Base-by-base conservation (phyloP, 2,329 filamentous ascomycete species). In the Aspergillus texensis region DNA sequence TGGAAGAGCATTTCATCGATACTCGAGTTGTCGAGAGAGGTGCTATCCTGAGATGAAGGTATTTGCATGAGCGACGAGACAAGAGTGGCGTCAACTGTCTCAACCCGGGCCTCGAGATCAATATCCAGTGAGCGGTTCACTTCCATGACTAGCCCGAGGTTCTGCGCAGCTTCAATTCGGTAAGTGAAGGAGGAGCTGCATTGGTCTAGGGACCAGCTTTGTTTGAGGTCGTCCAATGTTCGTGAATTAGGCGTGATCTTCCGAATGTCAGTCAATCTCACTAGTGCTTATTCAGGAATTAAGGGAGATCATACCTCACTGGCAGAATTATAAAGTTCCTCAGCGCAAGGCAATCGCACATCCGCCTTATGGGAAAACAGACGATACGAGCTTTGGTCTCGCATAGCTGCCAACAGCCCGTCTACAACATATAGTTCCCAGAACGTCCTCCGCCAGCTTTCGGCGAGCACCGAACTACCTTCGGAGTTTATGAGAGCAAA, bases 391-490 rank as follows among this genome's bases (percentile, higher is more conserved):
- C 34, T 64, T 53, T 69, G 63, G 14, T 68, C 64, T 10, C 67
- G 21, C 64, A 94, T 87, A 5, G 91, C 91, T 5, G 91, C 90
- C 66, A 94, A 85, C 83, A 94, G 89, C 54, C 89, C 91, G 71
- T 94, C 91, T 14, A 91, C 85, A 14, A 91, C 85, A 72, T 89
- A 93, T 48, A 90, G 71, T 68, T 85, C 91, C 93, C 93, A 96
- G 91, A 92, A 96, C 0, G 92, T 96, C 63, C 93, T 83, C 16
- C 92, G 86, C 88, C 91, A 93, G 75, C 90, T 91, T 77, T 96
- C 93, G 74, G 94, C 91, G 6, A 94, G 70, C 1, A 91, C 80
- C 0, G 86, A 80, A 57, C 88, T 85, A 0, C 91, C 88, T 6
- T 62, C 58, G 0, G 71, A 68, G 46, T 75, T 64, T 9, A 63